Conservation (phyloP, 805 yeast genomes). For the Wickerhamiella hasegawae region DNA sequence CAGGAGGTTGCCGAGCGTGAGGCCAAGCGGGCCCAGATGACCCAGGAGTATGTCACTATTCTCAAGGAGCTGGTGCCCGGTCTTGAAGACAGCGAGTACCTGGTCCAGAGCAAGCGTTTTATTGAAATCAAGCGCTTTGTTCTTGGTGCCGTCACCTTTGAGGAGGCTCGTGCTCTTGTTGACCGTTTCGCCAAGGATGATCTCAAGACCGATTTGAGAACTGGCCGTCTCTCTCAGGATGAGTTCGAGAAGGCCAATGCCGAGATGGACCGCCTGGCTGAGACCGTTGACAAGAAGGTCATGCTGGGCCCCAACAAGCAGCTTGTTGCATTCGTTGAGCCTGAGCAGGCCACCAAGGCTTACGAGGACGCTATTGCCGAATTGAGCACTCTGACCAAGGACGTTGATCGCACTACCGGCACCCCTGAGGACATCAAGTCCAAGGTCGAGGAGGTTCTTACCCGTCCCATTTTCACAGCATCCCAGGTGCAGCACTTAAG, state of each 20-base stretch:
- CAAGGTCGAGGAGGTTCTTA: constrained; percentile 29
- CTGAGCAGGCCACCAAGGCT: constrained; percentile 2
- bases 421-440: constrained; percentile 26
- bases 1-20: constrained; percentile 28
- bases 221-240: constrained; percentile 18
- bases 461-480: constrained; percentile 21
- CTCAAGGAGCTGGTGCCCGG: constrained; percentile 17
- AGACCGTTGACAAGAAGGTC: constrained; percentile 21
- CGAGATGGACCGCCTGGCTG: constrained; percentile 20
- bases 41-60: constrained; percentile 20
- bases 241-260: constrained; percentile 19
- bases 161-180: constrained; percentile 44
- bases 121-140: constrained; percentile 36
- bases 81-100: constrained; percentile 16
- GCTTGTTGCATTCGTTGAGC: constrained; percentile 9
- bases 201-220: constrained; percentile 21
- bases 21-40: constrained; percentile 22
- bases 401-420: constrained; percentile 13
- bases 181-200: constrained; percentile 32
- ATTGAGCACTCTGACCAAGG: constrained; percentile 12
- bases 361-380: constrained; percentile 6
- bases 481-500: constrained; percentile 26
- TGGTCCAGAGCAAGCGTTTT: constrained; percentile 37
- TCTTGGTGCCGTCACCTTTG: constrained; percentile 39
- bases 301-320: constrained; percentile 25